Percentiles rank a stretch among this genome's conserved stretches.
Evolutionary conservation across 163 green algal species (phyloP).

Genomic region (Smithsoniella earleae): DNA sequence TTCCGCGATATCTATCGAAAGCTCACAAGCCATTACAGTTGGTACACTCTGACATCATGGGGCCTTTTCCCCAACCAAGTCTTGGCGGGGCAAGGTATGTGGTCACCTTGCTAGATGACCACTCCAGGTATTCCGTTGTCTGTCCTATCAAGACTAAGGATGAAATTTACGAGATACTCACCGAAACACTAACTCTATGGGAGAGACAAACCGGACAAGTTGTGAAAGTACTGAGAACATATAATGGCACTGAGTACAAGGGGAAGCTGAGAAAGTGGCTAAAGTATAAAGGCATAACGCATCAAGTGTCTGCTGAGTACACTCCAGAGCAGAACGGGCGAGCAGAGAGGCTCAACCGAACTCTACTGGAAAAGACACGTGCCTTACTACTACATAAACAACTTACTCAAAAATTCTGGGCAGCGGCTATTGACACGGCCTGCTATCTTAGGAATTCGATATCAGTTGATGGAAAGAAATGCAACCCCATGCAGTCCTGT

Average conservation of each 20-base stretch:
- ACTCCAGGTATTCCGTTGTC: conserved; percentile 28
- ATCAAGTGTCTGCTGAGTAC: conserved; percentile 36
- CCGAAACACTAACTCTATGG: background rate
- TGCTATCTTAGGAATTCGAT: conserved; percentile 30
- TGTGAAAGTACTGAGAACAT: conserved; percentile 32
- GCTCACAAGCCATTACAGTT: conserved; percentile 21
- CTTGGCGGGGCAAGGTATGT: conserved; percentile 32
- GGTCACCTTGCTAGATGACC: conserved; percentile 40
- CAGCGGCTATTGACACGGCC: conserved; percentile 34
- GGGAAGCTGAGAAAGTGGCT: background rate
- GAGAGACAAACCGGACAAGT: conserved; percentile 29
- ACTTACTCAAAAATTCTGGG: conserved; percentile 32
- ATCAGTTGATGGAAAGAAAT: background rate
- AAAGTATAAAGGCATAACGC: conserved; percentile 34
- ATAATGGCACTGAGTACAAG: conserved; percentile 41
- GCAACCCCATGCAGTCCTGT: conserved; percentile 34
- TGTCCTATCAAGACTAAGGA: conserved; percentile 29
- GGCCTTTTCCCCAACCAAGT: conserved; percentile 29
- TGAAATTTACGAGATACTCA: background rate
- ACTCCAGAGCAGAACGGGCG: conserved; percentile 42
- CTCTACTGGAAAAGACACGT: conserved; percentile 31
- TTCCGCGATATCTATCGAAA: background rate
- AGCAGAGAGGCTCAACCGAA: conserved; percentile 41
- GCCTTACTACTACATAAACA: conserved; percentile 31
- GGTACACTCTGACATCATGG: conserved; percentile 38